These are phyloP conservation scores for Candida silvatica DNA, from an alignment of 805 yeast genomes.

Conservation along the genomic window DNA sequence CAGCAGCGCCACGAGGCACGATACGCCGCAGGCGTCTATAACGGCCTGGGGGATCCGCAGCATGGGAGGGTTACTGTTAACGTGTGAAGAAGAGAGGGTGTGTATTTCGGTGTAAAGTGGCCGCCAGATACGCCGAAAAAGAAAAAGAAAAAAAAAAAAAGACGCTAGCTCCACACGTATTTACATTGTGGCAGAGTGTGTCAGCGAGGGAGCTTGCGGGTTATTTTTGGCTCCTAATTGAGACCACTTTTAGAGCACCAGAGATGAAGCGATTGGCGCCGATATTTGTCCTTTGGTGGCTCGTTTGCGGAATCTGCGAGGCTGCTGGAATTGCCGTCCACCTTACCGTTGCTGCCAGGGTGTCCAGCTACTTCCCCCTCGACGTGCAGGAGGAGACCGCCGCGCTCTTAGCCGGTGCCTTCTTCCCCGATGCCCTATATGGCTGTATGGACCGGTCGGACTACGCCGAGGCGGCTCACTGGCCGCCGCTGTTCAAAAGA, in stretches of 20 bases:
- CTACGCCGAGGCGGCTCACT: conserved; percentile 56
- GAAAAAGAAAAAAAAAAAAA: neutral
- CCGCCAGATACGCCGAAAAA: neutral
- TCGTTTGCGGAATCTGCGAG: no score
- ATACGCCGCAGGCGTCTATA: conserved; percentile 15
- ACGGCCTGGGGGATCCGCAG: conserved; percentile 8
- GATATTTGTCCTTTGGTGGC: no score
- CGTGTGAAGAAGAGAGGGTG: neutral
- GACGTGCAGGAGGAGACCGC: conserved; percentile 21
- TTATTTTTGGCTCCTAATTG: no score
- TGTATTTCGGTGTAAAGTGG: neutral
- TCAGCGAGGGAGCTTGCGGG: no score
- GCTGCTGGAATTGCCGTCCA: conserved; percentile 31
- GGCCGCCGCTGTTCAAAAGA: conserved; percentile 54
- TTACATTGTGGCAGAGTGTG: no score
- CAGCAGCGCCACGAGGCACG: conserved; percentile 22
- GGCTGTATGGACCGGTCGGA: conserved; percentile 42
- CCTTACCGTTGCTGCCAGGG: conserved; percentile 26
- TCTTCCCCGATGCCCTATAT: conserved; percentile 65
- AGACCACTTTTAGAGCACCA: no score
- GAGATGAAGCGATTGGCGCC: no score
- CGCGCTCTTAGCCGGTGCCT: conserved; percentile 48
- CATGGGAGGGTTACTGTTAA: neutral
- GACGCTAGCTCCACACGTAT: no score
- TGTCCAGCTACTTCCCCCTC: conserved; percentile 23